These are phyloP conservation scores for Chaetomiaceae sp. DNA, from an alignment of 2,329 filamentous ascomycete genomes.

Conservation along the genomic window DNA sequence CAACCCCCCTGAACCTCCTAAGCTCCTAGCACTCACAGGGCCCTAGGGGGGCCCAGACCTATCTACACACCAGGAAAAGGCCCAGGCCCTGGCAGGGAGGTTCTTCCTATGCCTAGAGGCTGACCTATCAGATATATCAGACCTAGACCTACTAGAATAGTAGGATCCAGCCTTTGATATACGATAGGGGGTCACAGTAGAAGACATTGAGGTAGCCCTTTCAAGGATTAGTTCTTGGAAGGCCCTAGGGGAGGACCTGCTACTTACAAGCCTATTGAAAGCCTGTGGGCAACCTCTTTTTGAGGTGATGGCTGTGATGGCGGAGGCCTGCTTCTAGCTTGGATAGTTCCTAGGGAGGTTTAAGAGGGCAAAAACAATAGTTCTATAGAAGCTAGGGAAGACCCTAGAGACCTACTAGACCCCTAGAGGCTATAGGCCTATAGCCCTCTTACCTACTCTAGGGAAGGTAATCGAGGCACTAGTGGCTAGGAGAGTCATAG, in stretches of 20 bases:
- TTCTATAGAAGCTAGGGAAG: not conserved
- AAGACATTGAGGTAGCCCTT: not conserved
- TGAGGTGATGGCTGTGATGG: not conserved
- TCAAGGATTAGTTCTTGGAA: not conserved
- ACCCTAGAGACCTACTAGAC: not conserved
- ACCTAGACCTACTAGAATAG: not conserved
- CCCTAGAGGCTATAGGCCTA: slow-evolving; percentile 6
- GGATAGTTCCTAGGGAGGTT: not conserved
- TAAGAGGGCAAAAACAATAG: slow-evolving; percentile 3
- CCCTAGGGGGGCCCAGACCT: too few species aligned
- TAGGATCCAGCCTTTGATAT: not conserved
- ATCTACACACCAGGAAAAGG: too few species aligned
- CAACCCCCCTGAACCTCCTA: too few species aligned
- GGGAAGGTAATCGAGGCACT: slow-evolving; percentile 9
- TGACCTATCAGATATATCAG: not conserved
- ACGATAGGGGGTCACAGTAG: not conserved
- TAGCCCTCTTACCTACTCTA: slow-evolving; percentile 4
- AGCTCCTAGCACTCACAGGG: too few species aligned
- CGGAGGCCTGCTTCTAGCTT: not conserved
- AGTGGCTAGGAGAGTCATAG: not conserved
- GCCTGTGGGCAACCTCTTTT: slow-evolving; percentile 1
- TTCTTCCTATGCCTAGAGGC: not conserved
- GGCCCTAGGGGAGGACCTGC: slow-evolving; percentile 1
- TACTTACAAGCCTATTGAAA: slow-evolving; percentile 2
- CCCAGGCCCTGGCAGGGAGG: not conserved